Evolutionary conservation across 148 eudicot species (phyloP), one percentile per base, ranked within the genome.

Genomic region (Rhododendron griersonianum): DNA sequence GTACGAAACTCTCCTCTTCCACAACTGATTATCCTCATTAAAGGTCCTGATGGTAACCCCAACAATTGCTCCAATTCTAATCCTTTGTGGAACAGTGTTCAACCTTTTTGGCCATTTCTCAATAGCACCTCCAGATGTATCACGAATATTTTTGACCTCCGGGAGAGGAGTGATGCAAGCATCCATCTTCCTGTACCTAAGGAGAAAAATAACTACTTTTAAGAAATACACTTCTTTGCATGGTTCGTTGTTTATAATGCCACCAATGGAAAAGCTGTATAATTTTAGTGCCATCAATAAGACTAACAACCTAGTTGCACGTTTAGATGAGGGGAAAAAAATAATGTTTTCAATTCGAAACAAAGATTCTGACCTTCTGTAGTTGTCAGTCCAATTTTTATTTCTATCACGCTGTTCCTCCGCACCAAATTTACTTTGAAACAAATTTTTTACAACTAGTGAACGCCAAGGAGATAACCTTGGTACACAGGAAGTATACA

Each of bases 31-130:
- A 67, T 95, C 93, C 19, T 93, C 91, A 25, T 86, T 80, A 73
- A 92, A 92, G 71, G 89, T 82, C 65, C 81, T 89, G 33, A 86
- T 69, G n/a, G 87, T 91, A n/a, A 87, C 83, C 63, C 84, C 90
- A 28, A 73, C 76, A 33, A 77, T 80, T 82, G 55, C 90, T n/a
- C 76, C 81, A 48, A 53, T 83, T 51, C 28, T 82, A 28, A 92
- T 85, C 85, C 98, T 90, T n/a, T 94, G 92, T 4, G 98, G 94
- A 61, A 86, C 86, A 61, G 86, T 71, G 75, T 88, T 90, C 84
- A 95, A 84, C 84, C 98, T 85, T 74, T 85, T 87, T 21, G 98
- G 98, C 98, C 98, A 95, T 80, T 92, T 91, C 77, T 90, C 73
- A n/a, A 92, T 89, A 39, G 86, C 76, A 48, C 94, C 95, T 51